Base-by-base conservation (phyloP, 2,329 filamentous ascomycete genomes). In the Botryotinia calthae region DNA sequence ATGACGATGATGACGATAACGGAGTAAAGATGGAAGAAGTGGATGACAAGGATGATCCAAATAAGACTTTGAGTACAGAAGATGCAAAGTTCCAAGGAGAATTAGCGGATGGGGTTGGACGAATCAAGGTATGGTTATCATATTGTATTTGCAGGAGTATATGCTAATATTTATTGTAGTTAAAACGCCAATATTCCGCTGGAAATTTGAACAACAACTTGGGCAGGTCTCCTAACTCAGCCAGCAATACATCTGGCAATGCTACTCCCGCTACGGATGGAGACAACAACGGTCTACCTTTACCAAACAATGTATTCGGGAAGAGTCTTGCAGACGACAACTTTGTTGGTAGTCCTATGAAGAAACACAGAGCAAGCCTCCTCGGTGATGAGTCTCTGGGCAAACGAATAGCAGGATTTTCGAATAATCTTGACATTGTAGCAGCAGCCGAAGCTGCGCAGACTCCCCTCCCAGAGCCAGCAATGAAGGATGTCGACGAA, bases 111-210 rank as follows among this genome's bases (percentile, higher is more conserved):
- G 92, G 93, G 65, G 92, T 96, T 68, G 89, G 93, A 78, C 91
- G 93, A 77, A 95, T 96, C 82, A 92, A 90, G 82, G 93, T 94
- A 86, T 79, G 88, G 74, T 71, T 40, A 54, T 34, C n/a, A 25
- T n/a, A 31, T 42, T 64, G 0, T 64, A n/a, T 56, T 44, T 56
- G 37, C 7, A 46, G 20, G n/a, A 22, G 14, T 20, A n/a, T 20
- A 64, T 42, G 12, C 69, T 71, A 40, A 71, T 20, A 8, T 31
- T 31, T 10, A 25, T 54, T 56, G 22, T 79, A 95, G 93, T 89
- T 95, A 75, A 95, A 95, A 85, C 88, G 93, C 76, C 91, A 92
- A 76, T 92, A 94, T 81, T 95, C 93, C 16, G 88, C 87, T 56
- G 93, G 94, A 68, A 90, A 89, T 18, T 84, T 91, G 31, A 85